These are phyloP conservation scores for Grigorovia yakushimaensis DNA, from an alignment of 805 yeast species.

Conservation along the genomic window DNA sequence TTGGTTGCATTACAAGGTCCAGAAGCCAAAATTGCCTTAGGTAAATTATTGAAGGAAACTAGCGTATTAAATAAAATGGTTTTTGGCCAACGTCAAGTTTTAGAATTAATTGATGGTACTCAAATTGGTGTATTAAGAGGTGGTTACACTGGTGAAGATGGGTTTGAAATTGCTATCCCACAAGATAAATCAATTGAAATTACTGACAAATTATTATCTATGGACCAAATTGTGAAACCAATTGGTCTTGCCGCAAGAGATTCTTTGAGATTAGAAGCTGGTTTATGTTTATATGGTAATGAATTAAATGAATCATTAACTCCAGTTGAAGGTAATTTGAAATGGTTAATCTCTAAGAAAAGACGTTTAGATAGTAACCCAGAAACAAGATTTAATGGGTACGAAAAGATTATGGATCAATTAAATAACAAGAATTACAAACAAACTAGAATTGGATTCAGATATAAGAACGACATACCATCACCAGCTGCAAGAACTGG, in stretches of 20 bases:
- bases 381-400: slow-evolving; percentile 61
- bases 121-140: slow-evolving; percentile 79
- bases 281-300: slow-evolving; percentile 95
- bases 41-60: slow-evolving; percentile 46
- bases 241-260: slow-evolving; percentile 98
- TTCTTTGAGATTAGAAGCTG: slow-evolving; percentile 90
- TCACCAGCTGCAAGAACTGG: slow-evolving; percentile 95
- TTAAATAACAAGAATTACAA: slow-evolving; percentile 53
- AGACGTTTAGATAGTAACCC: slow-evolving; percentile 41
- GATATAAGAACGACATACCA: slow-evolving; percentile 60
- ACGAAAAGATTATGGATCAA: slow-evolving; percentile 57
- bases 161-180: slow-evolving; percentile 83
- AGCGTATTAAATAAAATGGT: slow-evolving; percentile 41
- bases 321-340: slow-evolving; percentile 80
- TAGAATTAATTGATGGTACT: slow-evolving; percentile 30
- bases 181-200: slow-evolving; percentile 48
- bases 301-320: slow-evolving; percentile 72
- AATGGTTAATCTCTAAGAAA: slow-evolving; percentile 82
- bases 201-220: slow-evolving; percentile 49
- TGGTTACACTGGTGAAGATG: slow-evolving; percentile 98
- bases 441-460: slow-evolving; percentile 62
- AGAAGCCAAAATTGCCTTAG: slow-evolving; percentile 55
- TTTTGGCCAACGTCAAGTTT: slow-evolving; percentile 55
- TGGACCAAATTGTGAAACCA: slow-evolving; percentile 54
- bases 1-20: slow-evolving; percentile 94